Evolutionary conservation across 1,284 basidiomycete species (phyloP).

Genomic region (Apiotrichum gracile): DNA sequence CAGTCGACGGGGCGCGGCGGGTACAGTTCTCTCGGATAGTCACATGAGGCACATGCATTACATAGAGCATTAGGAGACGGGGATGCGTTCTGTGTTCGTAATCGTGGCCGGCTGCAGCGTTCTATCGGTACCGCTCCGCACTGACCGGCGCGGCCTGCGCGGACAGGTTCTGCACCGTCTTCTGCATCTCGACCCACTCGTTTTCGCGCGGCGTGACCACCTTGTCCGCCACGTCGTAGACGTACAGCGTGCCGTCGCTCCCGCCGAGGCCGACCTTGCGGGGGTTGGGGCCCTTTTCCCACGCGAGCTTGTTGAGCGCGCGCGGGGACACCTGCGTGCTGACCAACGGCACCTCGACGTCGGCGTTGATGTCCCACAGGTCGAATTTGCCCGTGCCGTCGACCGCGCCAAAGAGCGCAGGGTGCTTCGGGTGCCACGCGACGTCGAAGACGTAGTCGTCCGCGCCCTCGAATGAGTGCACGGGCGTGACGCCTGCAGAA

Average conservation of each 20-base stretch:
- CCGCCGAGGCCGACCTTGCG: conserved; percentile 80
- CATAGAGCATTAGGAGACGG: conserved; percentile 1
- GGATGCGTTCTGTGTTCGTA: too few relatives aligned
- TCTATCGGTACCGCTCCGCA: background rate
- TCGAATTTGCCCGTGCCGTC: conserved; percentile 94
- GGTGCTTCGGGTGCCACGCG: conserved; percentile 93
- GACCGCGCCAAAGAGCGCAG: conserved; percentile 85
- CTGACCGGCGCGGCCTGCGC: background rate
- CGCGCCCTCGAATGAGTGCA: conserved; percentile 91
- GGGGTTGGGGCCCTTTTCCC: conserved; percentile 72
- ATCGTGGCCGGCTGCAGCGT: too few relatives aligned
- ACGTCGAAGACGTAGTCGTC: conserved; percentile 99
- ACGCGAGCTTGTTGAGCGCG: conserved; percentile 90
- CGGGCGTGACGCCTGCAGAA: conserved; percentile 54
- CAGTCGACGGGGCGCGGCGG: conserved; percentile 31
- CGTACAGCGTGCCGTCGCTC: conserved; percentile 83
- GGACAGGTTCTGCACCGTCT: conserved; percentile 53
- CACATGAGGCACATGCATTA: background rate
- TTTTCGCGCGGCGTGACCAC: conserved; percentile 66
- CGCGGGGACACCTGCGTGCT: conserved; percentile 53
- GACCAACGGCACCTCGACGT: conserved; percentile 62
- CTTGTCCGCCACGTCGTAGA: conserved; percentile 92
- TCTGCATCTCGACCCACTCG: conserved; percentile 85
- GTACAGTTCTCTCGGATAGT: conserved; percentile 37
- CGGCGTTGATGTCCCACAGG: conserved; percentile 90